Conservation (phyloP, 805 yeast genomes). For the Yamadazyma paraphyllophila region DNA sequence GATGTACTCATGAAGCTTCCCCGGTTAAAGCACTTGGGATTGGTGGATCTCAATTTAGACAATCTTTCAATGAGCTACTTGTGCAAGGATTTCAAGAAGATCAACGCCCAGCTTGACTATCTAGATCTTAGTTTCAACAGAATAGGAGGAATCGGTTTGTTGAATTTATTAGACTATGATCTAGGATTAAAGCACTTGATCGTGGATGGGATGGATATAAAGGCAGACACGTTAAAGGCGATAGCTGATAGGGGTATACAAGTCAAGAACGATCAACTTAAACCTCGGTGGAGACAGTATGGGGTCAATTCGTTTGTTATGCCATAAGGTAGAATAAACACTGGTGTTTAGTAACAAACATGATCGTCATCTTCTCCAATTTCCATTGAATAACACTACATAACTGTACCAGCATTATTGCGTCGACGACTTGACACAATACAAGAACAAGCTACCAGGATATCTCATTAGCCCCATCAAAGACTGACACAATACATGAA, state of each 20-base stretch:
- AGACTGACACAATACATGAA: no score
- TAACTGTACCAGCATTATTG: no score
- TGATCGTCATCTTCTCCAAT: no score
- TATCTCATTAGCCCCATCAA: no score
- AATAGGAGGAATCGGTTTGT: constrained; percentile 39
- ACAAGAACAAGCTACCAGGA: no score
- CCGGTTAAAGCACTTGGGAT: constrained; percentile 19
- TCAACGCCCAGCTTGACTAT: constrained; percentile 16
- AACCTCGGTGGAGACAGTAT: constrained; percentile 31
- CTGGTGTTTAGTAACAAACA: no score
- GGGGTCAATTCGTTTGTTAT: constrained; percentile 31
- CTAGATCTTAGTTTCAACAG: constrained; percentile 39
- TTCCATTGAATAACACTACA: no score
- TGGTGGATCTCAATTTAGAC: constrained; percentile 38
- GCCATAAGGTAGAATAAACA: background rate
- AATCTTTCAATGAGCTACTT: constrained; percentile 31
- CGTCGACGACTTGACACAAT: no score
- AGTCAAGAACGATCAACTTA: constrained; percentile 25
- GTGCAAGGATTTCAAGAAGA: constrained; percentile 21
- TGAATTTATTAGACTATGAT: constrained; percentile 24
- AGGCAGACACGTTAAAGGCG: constrained; percentile 25
- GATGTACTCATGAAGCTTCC: constrained; percentile 22
- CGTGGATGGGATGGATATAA: constrained; percentile 35
- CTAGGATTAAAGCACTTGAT: constrained; percentile 21
- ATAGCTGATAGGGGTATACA: constrained; percentile 16